Evolutionary conservation across 2,329 filamentous ascomycete species (phyloP), one percentile per base, ranked within the genome.

Genomic region (Microdochium paspali): DNA sequence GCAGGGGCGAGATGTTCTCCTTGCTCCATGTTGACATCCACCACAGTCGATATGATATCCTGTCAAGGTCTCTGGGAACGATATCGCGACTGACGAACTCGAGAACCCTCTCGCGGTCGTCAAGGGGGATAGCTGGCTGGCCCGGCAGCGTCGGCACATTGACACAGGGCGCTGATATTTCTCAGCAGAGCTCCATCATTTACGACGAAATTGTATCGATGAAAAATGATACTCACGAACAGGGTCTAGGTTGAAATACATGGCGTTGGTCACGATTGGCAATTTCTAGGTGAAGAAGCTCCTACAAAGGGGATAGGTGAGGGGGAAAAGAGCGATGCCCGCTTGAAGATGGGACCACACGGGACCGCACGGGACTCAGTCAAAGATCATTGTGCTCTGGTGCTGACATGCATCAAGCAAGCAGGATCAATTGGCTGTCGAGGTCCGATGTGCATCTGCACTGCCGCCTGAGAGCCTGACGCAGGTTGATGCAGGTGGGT

Each of bases 1-100:
- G 64, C 2, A 66, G 52, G 2, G 61, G 49, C 10, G 51, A 51
- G 24, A 57, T 53, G 45, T 53, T 53, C 10, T 18, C 23, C 47
- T 49, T 50, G 28, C 49, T 32, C 26, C 51, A 49, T 25, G 50
- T 56, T 13, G 49, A 50, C 44, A 50, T 53, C 47, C 44, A 46
- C 44, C 39, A 51, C 15, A 50, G 47, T 40, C 31, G 47, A 24
- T 46, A n/a, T 10, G 48, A 44, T 21, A 49, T 32, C 20, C 45
- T 47, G 25, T 53, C 43, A 4, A 53, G 32, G 25, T 53, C 50
- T 6, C 47, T 39, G 1, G 50, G 50, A 46, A 44, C 45, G 26
- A 51, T 42, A 25, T 53, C 51, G 12, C 42, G 24, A 13, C 23
- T 26, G 21, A 53, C 43, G 12, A 51, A 50, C 3, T 50, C 45